Conservation (phyloP, 2,329 filamentous ascomycete genomes). For the Fusarium scirpi region DNA sequence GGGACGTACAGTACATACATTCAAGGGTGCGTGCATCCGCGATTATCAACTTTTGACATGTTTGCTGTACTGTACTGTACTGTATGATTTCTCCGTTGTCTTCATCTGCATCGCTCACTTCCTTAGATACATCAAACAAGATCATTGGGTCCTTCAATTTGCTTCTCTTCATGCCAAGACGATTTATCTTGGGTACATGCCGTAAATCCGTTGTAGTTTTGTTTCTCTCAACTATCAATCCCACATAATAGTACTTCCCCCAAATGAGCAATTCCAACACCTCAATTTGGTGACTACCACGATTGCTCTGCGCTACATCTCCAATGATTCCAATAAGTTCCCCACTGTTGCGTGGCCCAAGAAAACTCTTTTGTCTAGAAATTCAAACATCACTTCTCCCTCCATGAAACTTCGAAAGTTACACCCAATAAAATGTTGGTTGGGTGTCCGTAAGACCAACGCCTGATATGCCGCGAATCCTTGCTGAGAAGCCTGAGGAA, state of each 20-base stretch:
- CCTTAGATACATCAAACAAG: background rate
- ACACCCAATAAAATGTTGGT: constrained; percentile 32
- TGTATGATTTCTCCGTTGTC: constrained; percentile 6
- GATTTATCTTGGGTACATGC: constrained; percentile 19
- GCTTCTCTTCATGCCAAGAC: constrained; percentile 22
- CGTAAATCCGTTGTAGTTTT: constrained; percentile 31
- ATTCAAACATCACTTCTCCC: constrained; percentile 38
- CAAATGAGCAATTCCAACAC: constrained; percentile 20
- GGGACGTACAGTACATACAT: background rate
- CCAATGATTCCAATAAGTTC: constrained; percentile 29
- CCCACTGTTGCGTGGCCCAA: constrained; percentile 33
- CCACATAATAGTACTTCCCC: constrained; percentile 23
- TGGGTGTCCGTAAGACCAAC: constrained; percentile 37
- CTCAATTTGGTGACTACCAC: constrained; percentile 27
- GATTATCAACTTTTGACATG: constrained; percentile 2
- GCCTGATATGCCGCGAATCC: constrained; percentile 48
- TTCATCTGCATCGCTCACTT: background rate
- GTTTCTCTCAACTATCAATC: constrained; percentile 21
- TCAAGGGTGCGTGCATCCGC: background rate
- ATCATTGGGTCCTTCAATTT: constrained; percentile 15
- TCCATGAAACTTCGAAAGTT: constrained; percentile 24
- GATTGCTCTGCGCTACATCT: constrained; percentile 40
- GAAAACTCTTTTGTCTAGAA: constrained; percentile 48
- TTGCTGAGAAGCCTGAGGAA: constrained; percentile 43
- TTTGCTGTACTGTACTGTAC: constrained; percentile 2